Conservation (phyloP, 2,329 filamentous ascomycete species). For the Colletotrichum nymphaeae region DNA sequence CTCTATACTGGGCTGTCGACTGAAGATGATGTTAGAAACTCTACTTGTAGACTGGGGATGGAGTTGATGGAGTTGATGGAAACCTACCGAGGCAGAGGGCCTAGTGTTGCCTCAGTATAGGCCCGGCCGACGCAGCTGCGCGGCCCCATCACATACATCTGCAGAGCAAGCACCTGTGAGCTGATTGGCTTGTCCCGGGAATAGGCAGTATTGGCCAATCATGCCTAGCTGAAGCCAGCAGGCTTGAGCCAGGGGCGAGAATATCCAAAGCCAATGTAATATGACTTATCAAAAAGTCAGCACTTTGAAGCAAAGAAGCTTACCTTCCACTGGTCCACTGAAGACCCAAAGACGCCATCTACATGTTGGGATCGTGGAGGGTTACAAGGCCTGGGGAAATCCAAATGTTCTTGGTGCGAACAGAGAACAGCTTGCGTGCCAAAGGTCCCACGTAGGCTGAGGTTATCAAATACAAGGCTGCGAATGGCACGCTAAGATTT, state of each 20-base stretch:
- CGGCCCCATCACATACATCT: too few species aligned
- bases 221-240: neutral
- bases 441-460: neutral
- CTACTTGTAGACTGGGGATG: too few species aligned
- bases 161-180: too few species aligned
- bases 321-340: neutral
- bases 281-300: neutral
- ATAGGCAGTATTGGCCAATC: neutral
- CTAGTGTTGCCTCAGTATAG: neutral
- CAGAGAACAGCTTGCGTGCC: neutral
- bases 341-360: neutral
- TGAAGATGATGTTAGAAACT: too few species aligned
- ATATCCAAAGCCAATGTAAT: neutral
- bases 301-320: neutral
- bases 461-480: slow-evolving; percentile 13
- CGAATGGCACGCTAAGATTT: slow-evolving; percentile 1
- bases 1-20: neutral
- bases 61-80: neutral
- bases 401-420: neutral
- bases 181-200: neutral
- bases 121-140: too few species aligned
- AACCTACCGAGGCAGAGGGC: neutral
- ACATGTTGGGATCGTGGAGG: neutral
- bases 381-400: neutral
- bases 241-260: neutral